Conservation (phyloP, 1,284 basidiomycete genomes). For the Austroboletus niveus region DNA sequence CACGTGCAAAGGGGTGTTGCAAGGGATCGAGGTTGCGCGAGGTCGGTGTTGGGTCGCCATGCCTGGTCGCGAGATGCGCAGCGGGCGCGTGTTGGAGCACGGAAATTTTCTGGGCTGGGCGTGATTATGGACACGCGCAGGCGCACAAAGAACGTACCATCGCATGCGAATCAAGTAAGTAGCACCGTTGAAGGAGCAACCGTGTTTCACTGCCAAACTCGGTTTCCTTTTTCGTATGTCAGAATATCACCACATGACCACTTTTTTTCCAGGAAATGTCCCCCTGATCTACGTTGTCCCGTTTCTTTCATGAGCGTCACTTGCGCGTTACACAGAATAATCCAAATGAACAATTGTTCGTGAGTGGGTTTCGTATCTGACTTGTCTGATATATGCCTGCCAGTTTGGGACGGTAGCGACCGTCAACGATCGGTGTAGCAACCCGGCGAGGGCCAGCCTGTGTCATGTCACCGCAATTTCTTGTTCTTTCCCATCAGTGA, state of each 20-base stretch:
- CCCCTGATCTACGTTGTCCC: too few species aligned
- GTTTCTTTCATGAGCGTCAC: background rate
- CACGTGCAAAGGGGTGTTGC: constrained; percentile 91
- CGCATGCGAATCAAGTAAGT: background rate
- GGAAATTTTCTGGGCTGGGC: constrained; percentile 69
- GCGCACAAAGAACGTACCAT: constrained; percentile 20
- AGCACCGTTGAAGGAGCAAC: background rate
- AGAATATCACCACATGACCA: too few species aligned
- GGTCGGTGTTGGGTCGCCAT: constrained; percentile 82
- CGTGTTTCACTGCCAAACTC: too few species aligned
- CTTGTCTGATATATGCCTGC: background rate
- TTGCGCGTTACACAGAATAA: background rate
- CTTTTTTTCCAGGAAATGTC: too few species aligned
- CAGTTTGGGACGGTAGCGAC: constrained; percentile 20
- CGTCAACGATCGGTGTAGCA: constrained; percentile 17
- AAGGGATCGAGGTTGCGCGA: constrained; percentile 93
- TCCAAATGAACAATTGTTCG: background rate
- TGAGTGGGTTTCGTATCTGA: background rate
- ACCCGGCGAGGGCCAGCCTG: constrained; percentile 6
- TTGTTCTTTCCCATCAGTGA: constrained; percentile 24
- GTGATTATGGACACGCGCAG: constrained; percentile 4
- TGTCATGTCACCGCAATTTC: constrained; percentile 3
- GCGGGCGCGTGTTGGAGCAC: constrained; percentile 84
- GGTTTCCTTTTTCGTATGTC: too few species aligned
- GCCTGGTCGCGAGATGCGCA: constrained; percentile 65